phyloP scores from a whole-genome alignment of 2,329 filamentous ascomycete genomes.

The Talaromyces sp. region DNA sequence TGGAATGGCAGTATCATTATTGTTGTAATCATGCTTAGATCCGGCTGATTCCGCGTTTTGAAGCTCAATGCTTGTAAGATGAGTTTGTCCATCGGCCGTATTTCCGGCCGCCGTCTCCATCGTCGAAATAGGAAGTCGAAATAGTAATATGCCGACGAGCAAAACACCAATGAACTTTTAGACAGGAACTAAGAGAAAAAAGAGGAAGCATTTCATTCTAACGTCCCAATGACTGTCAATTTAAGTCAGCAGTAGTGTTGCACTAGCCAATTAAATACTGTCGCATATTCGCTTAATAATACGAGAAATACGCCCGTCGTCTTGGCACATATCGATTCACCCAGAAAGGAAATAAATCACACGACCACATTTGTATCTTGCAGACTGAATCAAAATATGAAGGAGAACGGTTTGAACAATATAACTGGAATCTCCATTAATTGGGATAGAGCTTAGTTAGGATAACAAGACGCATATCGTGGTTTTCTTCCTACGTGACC shows the following conservation, averaged over 20 bases:
- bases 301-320: not conserved
- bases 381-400: not conserved
- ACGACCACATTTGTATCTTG: not conserved
- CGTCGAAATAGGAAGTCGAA: no score
- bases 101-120: not conserved
- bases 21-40: not conserved
- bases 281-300: not conserved
- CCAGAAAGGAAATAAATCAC: not conserved
- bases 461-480: not conserved
- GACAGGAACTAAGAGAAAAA: not conserved
- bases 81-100: not conserved
- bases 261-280: not conserved
- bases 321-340: not conserved
- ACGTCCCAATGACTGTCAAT: not conserved
- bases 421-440: not conserved
- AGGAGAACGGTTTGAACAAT: not conserved
- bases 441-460: not conserved
- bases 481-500: not conserved
- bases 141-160: no score
- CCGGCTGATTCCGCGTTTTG: not conserved
- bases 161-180: not conserved
- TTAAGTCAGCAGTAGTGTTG: not conserved
- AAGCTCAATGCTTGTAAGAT: not conserved
- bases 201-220: not conserved
- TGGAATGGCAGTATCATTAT: not conserved